Percentiles rank a stretch among this genome's conserved stretches.
Conservation (phyloP, 2,329 filamentous ascomycete species). For the Fusarium liriodendri region DNA sequence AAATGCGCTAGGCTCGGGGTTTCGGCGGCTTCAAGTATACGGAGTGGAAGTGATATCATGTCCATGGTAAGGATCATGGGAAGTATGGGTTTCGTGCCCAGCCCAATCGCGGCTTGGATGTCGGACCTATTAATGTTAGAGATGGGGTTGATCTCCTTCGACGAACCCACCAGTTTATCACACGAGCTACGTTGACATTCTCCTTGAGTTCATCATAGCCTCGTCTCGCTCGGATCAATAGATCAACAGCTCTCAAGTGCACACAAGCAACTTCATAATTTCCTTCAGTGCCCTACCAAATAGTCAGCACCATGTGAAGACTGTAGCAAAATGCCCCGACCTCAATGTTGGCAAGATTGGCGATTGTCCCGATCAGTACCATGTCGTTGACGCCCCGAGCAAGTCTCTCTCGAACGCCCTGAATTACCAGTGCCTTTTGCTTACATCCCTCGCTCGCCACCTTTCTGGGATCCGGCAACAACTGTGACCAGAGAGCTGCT, state of each 20-base stretch:
- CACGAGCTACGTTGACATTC: slow-evolving; percentile 24
- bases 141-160: background rate
- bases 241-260: slow-evolving; percentile 23
- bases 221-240: slow-evolving; percentile 9
- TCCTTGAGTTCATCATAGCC: slow-evolving; percentile 14
- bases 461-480: background rate
- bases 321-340: background rate
- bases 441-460: slow-evolving; percentile 13
- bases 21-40: slow-evolving; percentile 10
- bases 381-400: slow-evolving; percentile 3
- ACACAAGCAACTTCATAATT: slow-evolving; percentile 16
- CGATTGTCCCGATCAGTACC: slow-evolving; percentile 21
- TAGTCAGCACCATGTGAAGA: background rate
- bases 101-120: slow-evolving; percentile 23
- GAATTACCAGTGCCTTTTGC: slow-evolving; percentile 19
- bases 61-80: slow-evolving; percentile 18
- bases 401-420: slow-evolving; percentile 12
- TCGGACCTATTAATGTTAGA: slow-evolving; percentile 22
- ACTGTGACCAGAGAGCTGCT: slow-evolving; percentile 17
- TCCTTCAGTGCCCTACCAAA: slow-evolving; percentile 12
- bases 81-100: slow-evolving; percentile 18
- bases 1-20: slow-evolving; percentile 20
- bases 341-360: slow-evolving; percentile 28
- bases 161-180: slow-evolving; percentile 17
- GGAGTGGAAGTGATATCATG: slow-evolving; percentile 12